Conservation (phyloP, 2,329 filamentous ascomycete genomes). For the Immersiporthe knoxdaviesiana region DNA sequence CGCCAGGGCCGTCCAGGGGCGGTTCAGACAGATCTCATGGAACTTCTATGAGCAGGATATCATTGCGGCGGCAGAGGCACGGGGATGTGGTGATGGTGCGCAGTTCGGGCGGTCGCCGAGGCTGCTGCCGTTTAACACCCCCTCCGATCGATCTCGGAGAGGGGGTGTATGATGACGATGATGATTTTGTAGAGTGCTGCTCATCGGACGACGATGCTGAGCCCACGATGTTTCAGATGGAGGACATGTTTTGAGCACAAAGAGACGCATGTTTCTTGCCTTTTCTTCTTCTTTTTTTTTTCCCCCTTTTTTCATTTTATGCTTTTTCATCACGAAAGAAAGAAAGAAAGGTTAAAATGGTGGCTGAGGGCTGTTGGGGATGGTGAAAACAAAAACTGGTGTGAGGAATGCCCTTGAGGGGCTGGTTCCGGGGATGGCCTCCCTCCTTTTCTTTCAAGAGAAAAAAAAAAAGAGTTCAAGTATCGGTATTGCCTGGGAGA, state of each 20-base stretch:
- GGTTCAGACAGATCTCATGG: conserved; percentile 1
- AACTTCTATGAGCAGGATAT: neutral
- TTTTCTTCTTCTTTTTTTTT: neutral
- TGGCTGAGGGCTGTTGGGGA: neutral
- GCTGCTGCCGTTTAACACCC: neutral
- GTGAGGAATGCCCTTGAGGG: neutral
- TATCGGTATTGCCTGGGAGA: neutral
- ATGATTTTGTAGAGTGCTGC: too few species aligned
- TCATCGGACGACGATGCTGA: conserved; percentile 14
- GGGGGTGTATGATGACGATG: neutral
- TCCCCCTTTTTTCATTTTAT: too few species aligned
- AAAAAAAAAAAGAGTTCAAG: conserved; percentile 18
- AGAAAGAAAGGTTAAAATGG: neutral
- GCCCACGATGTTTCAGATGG: conserved; percentile 20
- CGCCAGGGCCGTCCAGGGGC: neutral
- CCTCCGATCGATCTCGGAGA: conserved; percentile 8
- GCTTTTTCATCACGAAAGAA: neutral
- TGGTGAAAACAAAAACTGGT: neutral
- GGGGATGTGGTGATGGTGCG: neutral
- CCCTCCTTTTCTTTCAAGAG: neutral
- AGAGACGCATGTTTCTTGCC: neutral
- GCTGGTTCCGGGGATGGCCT: conserved; percentile 7
- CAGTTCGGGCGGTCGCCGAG: neutral
- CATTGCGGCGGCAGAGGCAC: neutral
- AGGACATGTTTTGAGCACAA: conserved; percentile 5